phyloP scores from a whole-genome alignment of 495 filamentous ascomycete species.

The Articulospora tetracladia region DNA sequence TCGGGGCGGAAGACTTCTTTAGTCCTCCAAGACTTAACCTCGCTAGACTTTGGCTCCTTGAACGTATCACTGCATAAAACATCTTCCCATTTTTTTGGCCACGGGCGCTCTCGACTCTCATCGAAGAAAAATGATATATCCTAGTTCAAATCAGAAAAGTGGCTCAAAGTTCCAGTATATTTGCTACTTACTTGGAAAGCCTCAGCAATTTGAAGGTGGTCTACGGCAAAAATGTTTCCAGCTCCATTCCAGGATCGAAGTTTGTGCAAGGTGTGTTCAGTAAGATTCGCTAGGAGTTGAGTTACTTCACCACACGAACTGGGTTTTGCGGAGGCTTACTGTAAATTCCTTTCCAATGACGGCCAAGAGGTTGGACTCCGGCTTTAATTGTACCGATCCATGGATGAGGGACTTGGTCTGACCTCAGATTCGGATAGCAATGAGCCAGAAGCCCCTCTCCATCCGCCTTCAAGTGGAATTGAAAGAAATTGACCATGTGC shows the following conservation, averaged over 20 bases:
- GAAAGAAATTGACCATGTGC: slow-evolving; percentile 25
- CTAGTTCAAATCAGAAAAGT: slow-evolving; percentile 1
- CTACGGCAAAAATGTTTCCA: not conserved
- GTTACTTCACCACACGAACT: not conserved
- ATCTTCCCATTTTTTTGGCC: slow-evolving; percentile 16
- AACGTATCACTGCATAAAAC: slow-evolving; percentile 13
- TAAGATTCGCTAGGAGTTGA: not conserved
- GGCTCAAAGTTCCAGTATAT: not conserved
- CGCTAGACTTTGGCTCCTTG: not conserved
- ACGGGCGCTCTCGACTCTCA: slow-evolving; percentile 6
- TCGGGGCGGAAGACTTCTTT: not conserved
- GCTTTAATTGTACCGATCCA: slow-evolving; percentile 18
- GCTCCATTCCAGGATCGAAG: not conserved
- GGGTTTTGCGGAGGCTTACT: slow-evolving; percentile 20
- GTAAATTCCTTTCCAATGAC: slow-evolving; percentile 23
- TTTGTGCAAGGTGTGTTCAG: not conserved
- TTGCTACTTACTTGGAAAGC: slow-evolving; percentile 15
- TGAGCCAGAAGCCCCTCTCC: slow-evolving; percentile 21
- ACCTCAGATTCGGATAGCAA: slow-evolving; percentile 10
- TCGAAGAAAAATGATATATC: slow-evolving; percentile 22
- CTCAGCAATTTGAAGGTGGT: slow-evolving; percentile 9
- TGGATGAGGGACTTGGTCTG: slow-evolving; percentile 11
- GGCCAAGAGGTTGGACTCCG: slow-evolving; percentile 17
- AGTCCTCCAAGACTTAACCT: not conserved
- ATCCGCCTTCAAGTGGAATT: slow-evolving; percentile 20